phyloP scores from a whole-genome alignment of 495 filamentous ascomycete species.

The Talaromyces nanjingensis region DNA sequence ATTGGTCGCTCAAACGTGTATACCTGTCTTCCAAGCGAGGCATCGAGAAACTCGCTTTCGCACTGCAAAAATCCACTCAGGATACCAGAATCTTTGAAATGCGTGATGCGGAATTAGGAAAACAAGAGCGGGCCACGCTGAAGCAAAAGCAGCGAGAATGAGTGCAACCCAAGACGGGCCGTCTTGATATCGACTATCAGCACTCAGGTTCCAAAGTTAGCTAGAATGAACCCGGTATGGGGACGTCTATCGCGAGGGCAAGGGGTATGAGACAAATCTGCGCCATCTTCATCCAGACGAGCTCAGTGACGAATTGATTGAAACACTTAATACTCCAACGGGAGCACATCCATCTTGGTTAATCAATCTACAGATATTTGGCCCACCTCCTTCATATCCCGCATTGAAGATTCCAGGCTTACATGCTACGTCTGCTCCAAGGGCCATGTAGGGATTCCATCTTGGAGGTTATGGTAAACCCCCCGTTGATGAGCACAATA shows the following conservation, averaged over 20 bases:
- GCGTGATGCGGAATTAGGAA: constrained; percentile 92
- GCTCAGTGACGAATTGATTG: constrained; percentile 80
- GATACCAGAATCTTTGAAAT: constrained; percentile 97
- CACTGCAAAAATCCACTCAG: constrained; percentile 92
- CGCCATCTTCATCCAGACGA: constrained; percentile 85
- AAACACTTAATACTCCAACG: constrained; percentile 88
- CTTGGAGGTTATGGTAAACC: constrained; percentile 95
- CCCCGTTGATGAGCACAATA: constrained; percentile 83
- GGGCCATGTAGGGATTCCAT: constrained; percentile 91
- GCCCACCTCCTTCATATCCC: constrained; percentile 88
- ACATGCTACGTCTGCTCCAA: constrained; percentile 87
- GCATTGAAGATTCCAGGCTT: constrained; percentile 87
- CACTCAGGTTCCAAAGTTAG: constrained; percentile 97
- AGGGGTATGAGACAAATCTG: constrained; percentile 94
- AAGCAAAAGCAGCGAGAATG: constrained; percentile 95
- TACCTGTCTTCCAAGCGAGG: constrained; percentile 94
- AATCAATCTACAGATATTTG: constrained; percentile 90
- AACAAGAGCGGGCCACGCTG: constrained; percentile 80
- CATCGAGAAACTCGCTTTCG: constrained; percentile 89
- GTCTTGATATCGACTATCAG: constrained; percentile 95
- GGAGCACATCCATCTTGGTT: constrained; percentile 95
- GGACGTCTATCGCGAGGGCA: constrained; percentile 97
- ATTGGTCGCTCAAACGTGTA: constrained; percentile 94
- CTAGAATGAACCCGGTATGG: constrained; percentile 89
- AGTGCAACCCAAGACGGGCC: constrained; percentile 94